Evolutionary conservation across 768 basidiomycete genomes (phyloP).

Genomic region (Termitomyces sp.): DNA sequence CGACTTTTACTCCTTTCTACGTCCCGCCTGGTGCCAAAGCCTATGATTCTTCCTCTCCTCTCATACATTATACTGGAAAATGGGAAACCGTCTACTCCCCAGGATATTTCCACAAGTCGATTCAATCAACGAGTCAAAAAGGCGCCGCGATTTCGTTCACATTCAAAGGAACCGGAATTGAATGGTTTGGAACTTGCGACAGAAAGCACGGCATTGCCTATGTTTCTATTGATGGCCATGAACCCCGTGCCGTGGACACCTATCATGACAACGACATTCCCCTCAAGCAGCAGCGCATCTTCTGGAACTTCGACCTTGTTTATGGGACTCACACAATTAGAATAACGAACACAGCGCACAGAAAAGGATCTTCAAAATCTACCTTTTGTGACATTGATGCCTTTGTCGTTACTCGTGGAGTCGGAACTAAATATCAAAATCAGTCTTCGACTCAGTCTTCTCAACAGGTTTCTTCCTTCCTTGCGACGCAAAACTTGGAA

Average conservation of each 20-base stretch:
- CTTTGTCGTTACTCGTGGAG: conserved; percentile 57
- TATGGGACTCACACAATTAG: conserved; percentile 57
- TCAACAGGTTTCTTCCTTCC: conserved; percentile 1
- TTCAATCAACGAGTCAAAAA: conserved; percentile 45
- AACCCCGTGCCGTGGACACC: conserved; percentile 41
- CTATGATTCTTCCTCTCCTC: conserved; percentile 66
- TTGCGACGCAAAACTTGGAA: conserved; percentile 3
- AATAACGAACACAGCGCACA: conserved; percentile 52
- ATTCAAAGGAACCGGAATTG: conserved; percentile 73
- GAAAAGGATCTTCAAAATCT: conserved; percentile 28
- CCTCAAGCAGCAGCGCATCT: conserved; percentile 58
- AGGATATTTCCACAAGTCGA: conserved; percentile 45
- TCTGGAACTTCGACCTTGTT: conserved; percentile 53
- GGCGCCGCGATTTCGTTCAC: conserved; percentile 52
- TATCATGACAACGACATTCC: conserved; percentile 30
- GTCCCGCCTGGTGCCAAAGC: conserved; percentile 70
- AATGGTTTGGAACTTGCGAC: conserved; percentile 70
- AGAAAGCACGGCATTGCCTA: conserved; percentile 49
- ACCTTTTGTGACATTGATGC: conserved; percentile 58
- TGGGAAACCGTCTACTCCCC: conserved; percentile 57
- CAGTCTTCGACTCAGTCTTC: not conserved
- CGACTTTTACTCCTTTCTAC: conserved; percentile 64
- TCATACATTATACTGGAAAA: conserved; percentile 57
- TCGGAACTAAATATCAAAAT: conserved; percentile 1
- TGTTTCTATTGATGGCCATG: conserved; percentile 57